phyloP scores from a whole-genome alignment of 2,329 filamentous ascomycete species.

The Botrytis hyacinthi region DNA sequence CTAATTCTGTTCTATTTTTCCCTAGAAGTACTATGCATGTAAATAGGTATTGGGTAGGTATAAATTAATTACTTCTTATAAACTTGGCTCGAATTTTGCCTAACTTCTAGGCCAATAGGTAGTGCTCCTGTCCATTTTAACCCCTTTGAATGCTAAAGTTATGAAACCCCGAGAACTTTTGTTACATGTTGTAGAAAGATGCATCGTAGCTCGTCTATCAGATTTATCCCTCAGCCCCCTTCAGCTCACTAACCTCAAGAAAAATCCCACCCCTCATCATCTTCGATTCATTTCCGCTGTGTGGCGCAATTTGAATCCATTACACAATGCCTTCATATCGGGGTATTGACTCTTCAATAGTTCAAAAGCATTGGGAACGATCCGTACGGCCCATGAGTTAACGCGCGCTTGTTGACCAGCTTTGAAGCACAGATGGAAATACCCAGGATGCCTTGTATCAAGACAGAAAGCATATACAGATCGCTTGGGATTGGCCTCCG shows the following conservation, averaged over 20 bases:
- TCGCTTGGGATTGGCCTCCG: constrained; percentile 90
- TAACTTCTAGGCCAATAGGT: constrained; percentile 1
- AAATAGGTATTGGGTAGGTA: neutral
- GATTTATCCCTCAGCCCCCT: neutral
- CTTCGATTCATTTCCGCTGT: constrained; percentile 32
- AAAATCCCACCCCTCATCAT: constrained; percentile 3
- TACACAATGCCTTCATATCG: constrained; percentile 92
- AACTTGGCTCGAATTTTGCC: neutral
- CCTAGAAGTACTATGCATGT: neutral
- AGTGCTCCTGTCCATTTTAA: constrained; percentile 17
- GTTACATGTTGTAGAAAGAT: constrained; percentile 10
- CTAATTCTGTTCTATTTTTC: neutral
- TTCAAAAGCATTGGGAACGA: constrained; percentile 91
- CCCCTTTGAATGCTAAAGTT: constrained; percentile 14
- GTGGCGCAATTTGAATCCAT: constrained; percentile 75
- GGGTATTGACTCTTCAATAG: constrained; percentile 86
- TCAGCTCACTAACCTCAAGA: neutral
- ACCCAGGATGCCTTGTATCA: constrained; percentile 85
- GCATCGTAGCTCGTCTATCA: constrained; percentile 10
- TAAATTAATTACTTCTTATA: constrained; percentile 5
- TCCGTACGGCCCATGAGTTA: constrained; percentile 79
- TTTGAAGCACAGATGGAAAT: constrained; percentile 97
- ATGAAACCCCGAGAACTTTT: neutral
- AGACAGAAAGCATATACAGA: constrained; percentile 96
- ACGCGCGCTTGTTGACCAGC: constrained; percentile 72